Base-by-base conservation (phyloP, 495 filamentous ascomycete species). In the Cryomyces antarcticus region DNA sequence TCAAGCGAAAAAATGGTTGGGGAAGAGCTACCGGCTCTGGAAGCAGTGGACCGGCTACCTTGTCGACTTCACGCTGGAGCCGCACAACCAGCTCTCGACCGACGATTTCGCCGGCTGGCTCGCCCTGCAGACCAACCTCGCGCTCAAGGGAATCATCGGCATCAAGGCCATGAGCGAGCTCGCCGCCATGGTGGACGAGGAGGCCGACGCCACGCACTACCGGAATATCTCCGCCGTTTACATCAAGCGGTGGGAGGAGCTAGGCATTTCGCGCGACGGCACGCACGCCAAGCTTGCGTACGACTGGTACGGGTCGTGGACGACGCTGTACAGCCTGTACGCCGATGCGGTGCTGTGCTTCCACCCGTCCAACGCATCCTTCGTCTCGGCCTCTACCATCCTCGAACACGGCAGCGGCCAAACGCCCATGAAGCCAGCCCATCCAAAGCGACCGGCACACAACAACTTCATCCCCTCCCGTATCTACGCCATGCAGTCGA, bases 51-150 rank as follows among this genome's bases (percentile, higher is more conserved):
- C 88, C 0, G 72, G 73, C 4, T 96, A 94, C 52, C 70, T 96
- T 5, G 75, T 93, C 11, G 74, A 86, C n/a, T 87, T 78, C 60
- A 78, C 80, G 28, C 68, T 96, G 30, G 71, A 83, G 46, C 88
- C 88, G 10, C 73, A 75, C 37, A 86, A 86, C 52, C 88, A 96
- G 60, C 71, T 94, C 7, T 88, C 75, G 28, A 96, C 88, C 5
- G 88, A 96, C 56, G 88, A 96, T 58, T 96, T 96, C 57, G 88
- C 88, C 29, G 88, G 88, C 35, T 89, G 83, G 73, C 69, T 96
- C 37, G 76, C 82, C 28, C 78, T 93, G 41, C 86, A 94, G 57
- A 93, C 88, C 0, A 96, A 96, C 49, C 66, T 96, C 6, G 88
- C 88, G 1, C 61, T 96, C 28, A 96, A 94, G 54, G 88, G 86